Base-by-base conservation (phyloP, 2,329 filamentous ascomycete genomes). In the Talaromyces amestolkiae region DNA sequence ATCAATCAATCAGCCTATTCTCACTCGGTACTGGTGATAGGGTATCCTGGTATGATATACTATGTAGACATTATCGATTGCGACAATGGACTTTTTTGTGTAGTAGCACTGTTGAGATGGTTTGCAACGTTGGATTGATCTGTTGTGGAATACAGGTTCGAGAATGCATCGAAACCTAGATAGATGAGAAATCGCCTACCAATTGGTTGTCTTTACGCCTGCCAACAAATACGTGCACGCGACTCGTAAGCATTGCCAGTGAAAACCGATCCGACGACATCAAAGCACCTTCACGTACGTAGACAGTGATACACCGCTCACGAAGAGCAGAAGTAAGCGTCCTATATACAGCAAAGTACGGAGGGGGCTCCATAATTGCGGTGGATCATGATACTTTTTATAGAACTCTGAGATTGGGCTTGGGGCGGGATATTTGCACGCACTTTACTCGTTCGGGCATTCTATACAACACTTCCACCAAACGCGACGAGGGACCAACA, bases 341-440 rank as follows among this genome's bases (percentile, higher is more conserved):
- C 27, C 27, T 31, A 31, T 31, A 31, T 31, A 31, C 27, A 24
- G 11, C 19, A 49, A 24, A 7, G 27, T 31, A 31, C 27, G 27
- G 4, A 31, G 27, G 27, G 27, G 27, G 4, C 43, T 45, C 41
- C 41, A 19, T 45, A 27, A 31, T 51, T 17, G 47, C 47, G 8
- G 49, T 53, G 49, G 49, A 53, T 10, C 49, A 53, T 39, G 54
- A 37, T 58, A 15, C 54, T 58, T 58, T 24, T 39, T 58, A 58
- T 58, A 58, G 53, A 56, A 33, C 9, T 56, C 22, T 8, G n/a
- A 22, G 49, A 53, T 33, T 53, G 4, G 27, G 24, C 49, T 41
- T 58, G 54, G 54, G 54, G 54, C 54, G 49, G 49, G 49, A 31
- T 53, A 53, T 53, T 17, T 9, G 49, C 49, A 33, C 49, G 24